Evolutionary conservation across 2,329 filamentous ascomycete species (phyloP).

Genomic region (Fusarium domesticum): DNA sequence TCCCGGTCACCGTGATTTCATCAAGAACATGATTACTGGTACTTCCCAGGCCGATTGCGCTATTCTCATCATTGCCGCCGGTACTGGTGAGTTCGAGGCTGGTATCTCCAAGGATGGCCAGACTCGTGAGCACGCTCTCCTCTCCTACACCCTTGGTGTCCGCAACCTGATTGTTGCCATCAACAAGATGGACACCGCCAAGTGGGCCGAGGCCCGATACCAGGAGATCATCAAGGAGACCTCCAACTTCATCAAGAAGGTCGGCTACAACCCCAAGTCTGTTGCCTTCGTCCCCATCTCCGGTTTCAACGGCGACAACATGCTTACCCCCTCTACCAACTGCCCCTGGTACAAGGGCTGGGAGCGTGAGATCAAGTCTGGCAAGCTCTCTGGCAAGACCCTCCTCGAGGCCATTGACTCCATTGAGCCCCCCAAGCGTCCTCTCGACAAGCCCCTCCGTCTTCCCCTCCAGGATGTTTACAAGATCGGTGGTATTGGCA

Average conservation of each 20-base stretch:
- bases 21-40: constrained; percentile 99
- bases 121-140: constrained; percentile 99
- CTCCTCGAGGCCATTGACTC: constrained; percentile 98
- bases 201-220: constrained; percentile 96
- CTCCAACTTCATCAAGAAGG: constrained; percentile 99
- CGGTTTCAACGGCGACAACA: constrained; percentile 99
- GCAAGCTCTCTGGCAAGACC: constrained; percentile 89
- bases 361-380: constrained; percentile 93
- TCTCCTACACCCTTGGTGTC: constrained; percentile 99
- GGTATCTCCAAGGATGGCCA: constrained; percentile 99
- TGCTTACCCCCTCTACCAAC: constrained; percentile 86
- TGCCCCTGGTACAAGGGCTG: constrained; percentile 99
- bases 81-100: constrained; percentile 99
- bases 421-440: constrained; percentile 89
- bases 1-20: constrained; percentile 99
- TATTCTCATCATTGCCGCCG: constrained; percentile 99
- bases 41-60: constrained; percentile 99
- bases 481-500: constrained; percentile 99
- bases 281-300: constrained; percentile 99
- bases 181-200: constrained; percentile 99
- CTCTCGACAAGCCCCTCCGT: constrained; percentile 98
- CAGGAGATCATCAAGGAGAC: constrained; percentile 99
- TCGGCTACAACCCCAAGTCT: constrained; percentile 99
- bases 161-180: constrained; percentile 99
- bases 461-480: constrained; percentile 99